Percentiles rank a stretch among this genome's conserved stretches.
phyloP scores from a whole-genome alignment of 352 stramenopile genomes.

The Phytopythium sindhum region DNA sequence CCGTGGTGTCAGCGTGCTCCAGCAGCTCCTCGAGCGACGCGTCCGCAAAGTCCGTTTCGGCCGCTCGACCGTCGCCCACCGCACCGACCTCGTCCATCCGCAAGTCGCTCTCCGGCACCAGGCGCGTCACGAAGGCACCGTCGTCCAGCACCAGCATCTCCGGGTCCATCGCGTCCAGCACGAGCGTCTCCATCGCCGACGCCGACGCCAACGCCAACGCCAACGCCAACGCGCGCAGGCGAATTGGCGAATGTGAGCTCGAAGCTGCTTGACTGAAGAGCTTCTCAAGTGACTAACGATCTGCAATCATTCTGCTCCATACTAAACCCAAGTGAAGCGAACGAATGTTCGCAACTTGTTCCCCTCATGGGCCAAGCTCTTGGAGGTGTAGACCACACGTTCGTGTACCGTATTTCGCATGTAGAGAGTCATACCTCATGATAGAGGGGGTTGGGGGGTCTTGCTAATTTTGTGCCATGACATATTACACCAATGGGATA shows the following conservation, averaged over 20 bases:
- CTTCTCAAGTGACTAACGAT: not conserved
- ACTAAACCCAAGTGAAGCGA: not conserved
- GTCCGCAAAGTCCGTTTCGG: not conserved
- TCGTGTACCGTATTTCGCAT: no score
- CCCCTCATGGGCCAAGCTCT: no score
- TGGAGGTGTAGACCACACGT: no score
- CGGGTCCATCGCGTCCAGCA: not conserved
- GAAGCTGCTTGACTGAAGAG: not conserved
- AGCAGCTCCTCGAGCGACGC: constrained; percentile 20
- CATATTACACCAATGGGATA: no score
- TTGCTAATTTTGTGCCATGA: no score
- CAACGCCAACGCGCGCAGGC: not conserved
- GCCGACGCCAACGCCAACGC: not conserved
- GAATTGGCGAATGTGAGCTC: not conserved
- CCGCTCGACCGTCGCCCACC: not conserved
- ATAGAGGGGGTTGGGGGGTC: no score
- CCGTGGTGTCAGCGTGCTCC: not conserved
- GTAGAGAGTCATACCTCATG: no score
- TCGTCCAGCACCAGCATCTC: constrained; percentile 2
- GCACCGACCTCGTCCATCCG: not conserved
- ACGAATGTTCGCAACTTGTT: no score
- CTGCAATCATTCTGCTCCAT: not conserved
- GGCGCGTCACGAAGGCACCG: not conserved
- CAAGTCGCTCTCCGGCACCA: not conserved
- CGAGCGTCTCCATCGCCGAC: not conserved